Base-by-base conservation (phyloP, 192 early-diverging fungal species). In the Coemansia sp. region DNA sequence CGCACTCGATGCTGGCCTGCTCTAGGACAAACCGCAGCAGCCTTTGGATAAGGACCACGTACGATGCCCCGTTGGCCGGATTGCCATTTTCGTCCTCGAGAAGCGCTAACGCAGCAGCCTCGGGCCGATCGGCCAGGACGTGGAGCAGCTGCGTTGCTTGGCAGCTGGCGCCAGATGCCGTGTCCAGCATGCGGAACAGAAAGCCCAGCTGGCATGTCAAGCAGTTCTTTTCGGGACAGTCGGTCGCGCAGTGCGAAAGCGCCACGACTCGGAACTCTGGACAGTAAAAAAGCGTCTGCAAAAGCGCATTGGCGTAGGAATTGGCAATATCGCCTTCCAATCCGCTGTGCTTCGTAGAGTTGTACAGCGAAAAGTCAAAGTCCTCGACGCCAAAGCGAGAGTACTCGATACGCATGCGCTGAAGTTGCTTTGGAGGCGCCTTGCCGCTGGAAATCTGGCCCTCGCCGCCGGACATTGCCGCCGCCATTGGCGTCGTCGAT, bases 341-440 rank as follows among this genome's bases (percentile, higher is more conserved):
- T 4, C 97, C 97, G 61, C 90, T 91, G 61, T 84, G 91, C 22
- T 63, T 67, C 8, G 94, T 96, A 58, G 86, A 72, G 81, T 99
- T 99, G 75, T 95, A 99, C 63, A 91, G 94, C 75, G 88, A 95
- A 85, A 99, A 99, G 70, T 99, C 97, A 82, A 97, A 98, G 81
- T 98, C 97, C 59, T 98, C 95, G 8, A 98, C 89, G 14, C 97
- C 97, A 69, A 98, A 98, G 60, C 89, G 84, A 71, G 88, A 91
- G 58, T 81, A 81, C 60, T 62, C 65, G 51, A 81, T 81, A 9
- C 66, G 72, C 72, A 81, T 72, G 16, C 36, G 65, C 36, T 68
- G 72, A 60, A 81, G 49, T 3, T 75, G 78, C 56, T 64, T 67
- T 28, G 78, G 78, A 16, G 56, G 56, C 58, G 67, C 60, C 20